Base-by-base conservation (phyloP, 768 basidiomycete species). In the Lentinus brumalis region DNA sequence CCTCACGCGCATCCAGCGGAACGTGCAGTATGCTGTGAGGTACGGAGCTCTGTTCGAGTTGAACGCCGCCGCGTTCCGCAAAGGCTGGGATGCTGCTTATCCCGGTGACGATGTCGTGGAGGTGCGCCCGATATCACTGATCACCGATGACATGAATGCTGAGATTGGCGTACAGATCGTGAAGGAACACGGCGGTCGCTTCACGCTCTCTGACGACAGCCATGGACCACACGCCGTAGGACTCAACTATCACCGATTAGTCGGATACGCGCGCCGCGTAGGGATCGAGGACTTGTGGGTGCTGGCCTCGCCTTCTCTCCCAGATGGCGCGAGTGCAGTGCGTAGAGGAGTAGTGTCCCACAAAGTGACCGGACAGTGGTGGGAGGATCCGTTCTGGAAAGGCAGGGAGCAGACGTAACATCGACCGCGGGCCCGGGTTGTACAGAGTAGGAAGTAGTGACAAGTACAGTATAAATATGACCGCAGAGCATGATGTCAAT, bases 1-100 rank as follows among this genome's bases (percentile, higher is more conserved):
- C 7, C 87, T 84, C 82, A 73, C 77, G 44, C 86, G 83, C 71
- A 75, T 94, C 39, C 81, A 84, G 72, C 76, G 94, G 66, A 98
- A 98, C 73, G 76, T 98, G 63, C 68, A 72, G 52, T 87, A 76
- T 60, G 94, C 88, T 1, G 79, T 89, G 14, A 75, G 68, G 12
- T 97, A 98, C 73, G 96, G 95, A 2, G 96, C 92, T 3, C 74
- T 97, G 59, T 98, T 98, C 69, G 97, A 99, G 75, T 77, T 92
- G 38, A 98, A 96, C 67, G 87, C 94, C 26, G 92, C 97, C 10
- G 94, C 95, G 9, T 87, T 98, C 70, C 78, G 94, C 68, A 99
- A 98, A 71, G 86, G 89, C 12, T 98, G 97, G 97, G 72, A 76
- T 10, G 83, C 86, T 3, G 84, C 90, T 4, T 98, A 96, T 75